Base-by-base conservation (phyloP, 371 early-diverging fungal species). In the Mucor irregularis region DNA sequence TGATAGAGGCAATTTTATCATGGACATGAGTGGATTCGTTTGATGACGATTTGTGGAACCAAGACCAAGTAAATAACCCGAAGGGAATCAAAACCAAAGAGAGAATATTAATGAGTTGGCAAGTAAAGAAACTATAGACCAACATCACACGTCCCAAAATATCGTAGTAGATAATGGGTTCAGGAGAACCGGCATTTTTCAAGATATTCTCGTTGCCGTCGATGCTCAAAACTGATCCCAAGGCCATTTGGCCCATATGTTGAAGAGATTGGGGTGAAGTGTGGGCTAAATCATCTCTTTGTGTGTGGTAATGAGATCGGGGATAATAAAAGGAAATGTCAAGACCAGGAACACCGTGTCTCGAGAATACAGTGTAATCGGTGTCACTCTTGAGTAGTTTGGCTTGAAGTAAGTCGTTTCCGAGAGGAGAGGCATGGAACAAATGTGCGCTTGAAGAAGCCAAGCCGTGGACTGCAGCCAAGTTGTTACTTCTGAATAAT, bases 271-370 rank as follows among this genome's bases (percentile, higher is more conserved):
- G 66, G 0, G 78, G 66, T 0, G 85, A 76, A 0, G 77, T 83
- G 19, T 83, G 67, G 13, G 73, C 73, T 21, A 79, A 35, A 47
- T 73, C 74, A 49, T 90, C 90, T 14, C 74, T 73, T n/a, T 72
- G 69, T 0, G 90, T 86, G 54, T 90, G 91, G 50, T 90, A 90
- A 29, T 87, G 79, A 8, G 83, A 82, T 33, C 91, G 80, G 47
- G 80, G 80, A 33, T 79, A 66, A 46, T 86, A 86, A 38, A 90
- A 88, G 5, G 90, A 90, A 64, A 90, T 75, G 58, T 91, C 91
- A 4, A 91, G 46, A 8, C 90, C 90, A n/a, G 90, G 90, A 10
- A 83, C 62, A 14, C 83, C 79, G 35, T 80, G 58, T 13, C 69
- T 55, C 2, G 81, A 72, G 57, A 86, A 88, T 0, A 87, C 70